Evolutionary conservation across 208 protist species (phyloP).

Genomic region (Acanthamoeba healyi): DNA sequence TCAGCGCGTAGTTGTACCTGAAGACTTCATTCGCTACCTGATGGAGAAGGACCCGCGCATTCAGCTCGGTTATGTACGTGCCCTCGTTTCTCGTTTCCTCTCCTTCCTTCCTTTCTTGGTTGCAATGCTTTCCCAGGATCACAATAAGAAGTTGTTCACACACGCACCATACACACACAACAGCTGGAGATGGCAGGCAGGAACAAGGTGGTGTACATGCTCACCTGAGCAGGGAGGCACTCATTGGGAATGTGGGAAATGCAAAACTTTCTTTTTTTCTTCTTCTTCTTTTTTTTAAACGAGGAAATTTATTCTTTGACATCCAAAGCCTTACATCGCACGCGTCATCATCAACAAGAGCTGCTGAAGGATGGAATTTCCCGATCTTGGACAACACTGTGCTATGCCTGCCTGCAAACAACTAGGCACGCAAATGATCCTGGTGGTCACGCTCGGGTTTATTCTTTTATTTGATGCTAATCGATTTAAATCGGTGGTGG

Average conservation of each 20-base stretch:
- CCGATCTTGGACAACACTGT: constrained; percentile 44
- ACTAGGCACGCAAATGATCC: background rate
- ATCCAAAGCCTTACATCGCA: too few species aligned
- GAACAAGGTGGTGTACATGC: constrained; percentile 61
- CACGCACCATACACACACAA: background rate
- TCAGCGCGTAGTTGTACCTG: background rate
- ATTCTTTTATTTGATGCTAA: too few species aligned
- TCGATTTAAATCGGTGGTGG: too few species aligned
- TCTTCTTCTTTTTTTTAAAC: too few species aligned
- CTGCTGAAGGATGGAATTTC: constrained; percentile 38
- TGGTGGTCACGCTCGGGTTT: background rate
- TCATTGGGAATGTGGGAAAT: too few species aligned
- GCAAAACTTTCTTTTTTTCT: too few species aligned
- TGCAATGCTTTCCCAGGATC: too few species aligned
- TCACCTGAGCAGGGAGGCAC: too few species aligned
- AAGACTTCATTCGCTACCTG: constrained; percentile 11
- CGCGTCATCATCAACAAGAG: too few species aligned
- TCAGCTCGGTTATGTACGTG: background rate
- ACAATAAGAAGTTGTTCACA: too few species aligned
- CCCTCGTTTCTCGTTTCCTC: background rate
- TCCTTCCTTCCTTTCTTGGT: background rate
- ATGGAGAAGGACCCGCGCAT: constrained; percentile 51
- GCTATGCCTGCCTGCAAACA: constrained; percentile 42
- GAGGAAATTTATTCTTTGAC: too few species aligned
- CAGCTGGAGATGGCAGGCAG: constrained; percentile 43